These are phyloP conservation scores for Obelidium mucronatum DNA, from an alignment of 192 early-diverging fungal species.

Conservation along the genomic window DNA sequence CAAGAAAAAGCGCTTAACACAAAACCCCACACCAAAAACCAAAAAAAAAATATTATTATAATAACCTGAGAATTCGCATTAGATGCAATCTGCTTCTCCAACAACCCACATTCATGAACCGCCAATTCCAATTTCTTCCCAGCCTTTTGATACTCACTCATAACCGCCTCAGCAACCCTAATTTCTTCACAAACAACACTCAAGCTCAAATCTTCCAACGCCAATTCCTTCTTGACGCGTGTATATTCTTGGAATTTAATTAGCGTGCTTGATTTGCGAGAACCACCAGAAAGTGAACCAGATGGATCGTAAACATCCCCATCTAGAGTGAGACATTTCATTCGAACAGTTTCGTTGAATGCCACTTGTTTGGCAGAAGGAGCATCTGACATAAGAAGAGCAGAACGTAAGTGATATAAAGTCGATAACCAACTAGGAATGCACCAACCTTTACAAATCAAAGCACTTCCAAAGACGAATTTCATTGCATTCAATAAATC, in stretches of 20 bases:
- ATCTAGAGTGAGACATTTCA: slow-evolving; percentile 93
- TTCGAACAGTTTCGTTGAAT: slow-evolving; percentile 82
- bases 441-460: slow-evolving; percentile 77
- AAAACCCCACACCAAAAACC: not conserved
- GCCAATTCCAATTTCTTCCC: slow-evolving; percentile 70
- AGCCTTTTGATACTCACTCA: slow-evolving; percentile 60
- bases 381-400: slow-evolving; percentile 58
- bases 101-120: slow-evolving; percentile 76
- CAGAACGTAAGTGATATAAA: not conserved
- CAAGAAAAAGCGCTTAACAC: not conserved
- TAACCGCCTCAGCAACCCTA: slow-evolving; percentile 58
- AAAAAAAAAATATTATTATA: too few species aligned
- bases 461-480: slow-evolving; percentile 92
- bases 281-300: slow-evolving; percentile 93
- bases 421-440: not conserved
- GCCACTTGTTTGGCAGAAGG: slow-evolving; percentile 86
- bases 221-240: slow-evolving; percentile 61
- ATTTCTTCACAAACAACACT: slow-evolving; percentile 61
- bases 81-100: slow-evolving; percentile 78
- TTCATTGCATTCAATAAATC: slow-evolving; percentile 87
- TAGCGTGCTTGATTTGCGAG: slow-evolving; percentile 78
- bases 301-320: slow-evolving; percentile 97
- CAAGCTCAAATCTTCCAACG: slow-evolving; percentile 60
- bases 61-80: slow-evolving; percentile 77
- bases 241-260: slow-evolving; percentile 69